Conservation (phyloP, 225 moss, liverwort and hornwort genomes). For the Takakia lepidozioides region DNA sequence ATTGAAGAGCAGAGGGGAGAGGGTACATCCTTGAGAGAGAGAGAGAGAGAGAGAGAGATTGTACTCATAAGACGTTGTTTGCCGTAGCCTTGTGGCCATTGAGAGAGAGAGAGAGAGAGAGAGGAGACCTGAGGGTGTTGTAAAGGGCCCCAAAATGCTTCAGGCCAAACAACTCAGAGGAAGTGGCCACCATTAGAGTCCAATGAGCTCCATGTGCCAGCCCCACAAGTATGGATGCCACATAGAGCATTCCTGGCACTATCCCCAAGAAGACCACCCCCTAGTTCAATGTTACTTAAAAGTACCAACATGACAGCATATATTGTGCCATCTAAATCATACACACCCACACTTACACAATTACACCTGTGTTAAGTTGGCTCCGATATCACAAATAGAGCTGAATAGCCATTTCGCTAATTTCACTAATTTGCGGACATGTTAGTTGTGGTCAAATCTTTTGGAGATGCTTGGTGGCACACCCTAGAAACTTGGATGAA, state of each 20-base stretch:
- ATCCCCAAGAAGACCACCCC: slow-evolving; percentile 1
- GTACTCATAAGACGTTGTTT: too few relatives aligned
- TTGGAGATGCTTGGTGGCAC: too few relatives aligned
- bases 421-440: too few relatives aligned
- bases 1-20: too few relatives aligned
- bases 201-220: slow-evolving; percentile 98
- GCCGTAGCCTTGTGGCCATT: too few relatives aligned
- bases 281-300: background rate
- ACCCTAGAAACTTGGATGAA: too few relatives aligned
- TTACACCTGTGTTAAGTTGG: background rate
- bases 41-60: too few relatives aligned
- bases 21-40: too few relatives aligned
- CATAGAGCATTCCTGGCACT: slow-evolving; percentile 89
- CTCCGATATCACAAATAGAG: too few relatives aligned
- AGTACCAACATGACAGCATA: background rate
- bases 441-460: too few relatives aligned
- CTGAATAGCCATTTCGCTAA: too few relatives aligned
- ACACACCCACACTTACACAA: slow-evolving; percentile 2
- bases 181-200: slow-evolving; percentile 97
- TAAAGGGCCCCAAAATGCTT: slow-evolving; percentile 89
- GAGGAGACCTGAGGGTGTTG: slow-evolving; percentile 79
- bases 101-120: slow-evolving; percentile 5
- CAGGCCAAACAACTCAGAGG: slow-evolving; percentile 86
- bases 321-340: too few relatives aligned
- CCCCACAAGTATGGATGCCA: slow-evolving; percentile 88